Evolutionary conservation across 768 basidiomycete genomes (phyloP).

Genomic region (Panaeolus papilionaceus): DNA sequence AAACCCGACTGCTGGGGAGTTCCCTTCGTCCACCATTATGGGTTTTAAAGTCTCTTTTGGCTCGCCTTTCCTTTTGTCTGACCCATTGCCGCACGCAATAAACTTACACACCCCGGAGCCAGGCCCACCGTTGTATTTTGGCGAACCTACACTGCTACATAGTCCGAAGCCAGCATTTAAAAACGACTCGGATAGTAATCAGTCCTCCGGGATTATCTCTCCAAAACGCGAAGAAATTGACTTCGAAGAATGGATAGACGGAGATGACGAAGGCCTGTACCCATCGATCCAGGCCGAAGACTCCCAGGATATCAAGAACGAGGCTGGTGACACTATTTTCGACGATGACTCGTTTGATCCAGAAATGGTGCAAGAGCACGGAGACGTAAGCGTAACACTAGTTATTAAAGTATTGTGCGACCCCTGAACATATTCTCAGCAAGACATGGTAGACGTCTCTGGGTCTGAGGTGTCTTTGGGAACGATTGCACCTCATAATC

Average conservation of each 20-base stretch:
- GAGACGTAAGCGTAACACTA: not conserved
- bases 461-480: not conserved
- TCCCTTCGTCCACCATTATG: not conserved
- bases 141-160: not conserved
- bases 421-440: not conserved
- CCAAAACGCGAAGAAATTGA: not conserved
- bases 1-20: not conserved
- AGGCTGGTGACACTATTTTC: not conserved
- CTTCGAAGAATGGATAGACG: not conserved
- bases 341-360: not conserved
- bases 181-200: not conserved
- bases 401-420: not conserved
- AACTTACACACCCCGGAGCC: not conserved
- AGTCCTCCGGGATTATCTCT: not conserved
- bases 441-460: not conserved
- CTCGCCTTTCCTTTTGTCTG: not conserved
- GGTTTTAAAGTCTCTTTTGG: slow-evolving; percentile 6
- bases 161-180: not conserved
- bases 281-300: not conserved
- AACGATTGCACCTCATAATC: not conserved
- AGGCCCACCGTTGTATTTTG: not conserved
- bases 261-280: not conserved
- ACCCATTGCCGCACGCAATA: not conserved
- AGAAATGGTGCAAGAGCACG: not conserved
- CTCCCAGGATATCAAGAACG: not conserved